Conservation (phyloP, 768 basidiomycete genomes). For the Hysterangium stoloniferum region DNA sequence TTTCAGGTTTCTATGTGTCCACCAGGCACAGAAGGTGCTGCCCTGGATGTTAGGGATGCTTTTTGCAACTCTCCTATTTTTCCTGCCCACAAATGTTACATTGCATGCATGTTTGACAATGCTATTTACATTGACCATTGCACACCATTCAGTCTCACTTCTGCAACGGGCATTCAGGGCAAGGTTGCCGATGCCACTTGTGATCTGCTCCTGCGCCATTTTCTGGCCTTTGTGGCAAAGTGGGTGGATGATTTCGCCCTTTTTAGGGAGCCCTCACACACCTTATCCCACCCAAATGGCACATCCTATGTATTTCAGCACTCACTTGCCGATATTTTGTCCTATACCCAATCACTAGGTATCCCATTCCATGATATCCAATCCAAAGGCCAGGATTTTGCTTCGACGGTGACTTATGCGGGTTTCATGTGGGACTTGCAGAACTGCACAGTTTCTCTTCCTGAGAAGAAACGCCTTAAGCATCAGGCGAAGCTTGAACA, state of each 20-base stretch:
- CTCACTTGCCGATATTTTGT: background rate
- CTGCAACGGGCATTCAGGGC: slow-evolving; percentile 26
- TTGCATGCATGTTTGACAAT: slow-evolving; percentile 23
- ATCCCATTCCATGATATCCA: background rate
- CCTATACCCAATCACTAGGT: background rate
- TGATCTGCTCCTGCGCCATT: slow-evolving; percentile 18
- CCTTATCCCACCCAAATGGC: background rate
- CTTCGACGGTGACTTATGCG: background rate
- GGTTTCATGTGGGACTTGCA: slow-evolving; percentile 4
- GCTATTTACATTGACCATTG: slow-evolving; percentile 27
- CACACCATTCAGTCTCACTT: slow-evolving; percentile 23
- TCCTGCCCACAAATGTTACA: slow-evolving; percentile 27
- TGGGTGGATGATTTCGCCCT: slow-evolving; percentile 35
- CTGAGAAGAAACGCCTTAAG: background rate
- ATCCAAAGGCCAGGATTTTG: background rate
- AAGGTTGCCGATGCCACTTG: slow-evolving; percentile 23
- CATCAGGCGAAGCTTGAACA: background rate
- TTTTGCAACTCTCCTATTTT: slow-evolving; percentile 27
- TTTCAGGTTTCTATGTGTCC: no score
- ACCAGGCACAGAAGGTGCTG: slow-evolving; percentile 25
- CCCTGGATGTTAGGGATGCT: slow-evolving; percentile 27
- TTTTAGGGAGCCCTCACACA: no score
- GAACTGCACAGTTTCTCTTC: background rate
- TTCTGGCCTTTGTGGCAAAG: slow-evolving; percentile 21
- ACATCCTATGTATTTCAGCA: background rate